Evolutionary conservation across 495 filamentous ascomycete genomes (phyloP).

Genomic region (Talaromyces proteolyticus): DNA sequence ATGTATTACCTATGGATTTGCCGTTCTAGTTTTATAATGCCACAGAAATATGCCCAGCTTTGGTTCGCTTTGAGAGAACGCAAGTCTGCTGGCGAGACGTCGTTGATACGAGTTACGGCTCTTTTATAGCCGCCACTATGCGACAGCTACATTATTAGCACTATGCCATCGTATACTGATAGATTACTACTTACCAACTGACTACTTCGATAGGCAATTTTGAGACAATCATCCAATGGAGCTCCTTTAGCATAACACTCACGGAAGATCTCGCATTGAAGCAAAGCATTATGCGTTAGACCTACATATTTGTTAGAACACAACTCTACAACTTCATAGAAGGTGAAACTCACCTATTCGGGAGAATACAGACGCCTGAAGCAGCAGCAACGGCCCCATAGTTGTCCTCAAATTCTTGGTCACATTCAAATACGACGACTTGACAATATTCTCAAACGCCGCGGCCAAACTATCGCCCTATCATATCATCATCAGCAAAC

Average conservation of each 20-base stretch:
- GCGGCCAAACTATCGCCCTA: conserved; percentile 75
- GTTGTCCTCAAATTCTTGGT: conserved; percentile 66
- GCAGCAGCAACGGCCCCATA: conserved; percentile 65
- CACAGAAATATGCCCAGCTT: conserved; percentile 69
- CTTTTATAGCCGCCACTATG: conserved; percentile 68
- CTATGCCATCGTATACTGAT: background rate
- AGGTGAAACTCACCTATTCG: conserved; percentile 54
- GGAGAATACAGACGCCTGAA: conserved; percentile 68
- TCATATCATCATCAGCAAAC: conserved; percentile 10
- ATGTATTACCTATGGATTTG: conserved; percentile 55
- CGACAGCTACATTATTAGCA: conserved; percentile 36
- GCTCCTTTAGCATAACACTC: conserved; percentile 60
- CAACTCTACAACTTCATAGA: background rate
- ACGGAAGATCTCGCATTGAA: conserved; percentile 70
- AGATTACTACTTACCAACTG: conserved; percentile 38
- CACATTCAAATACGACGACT: conserved; percentile 76
- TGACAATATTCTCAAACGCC: conserved; percentile 71
- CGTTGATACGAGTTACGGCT: conserved; percentile 60
- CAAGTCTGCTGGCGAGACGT: conserved; percentile 59
- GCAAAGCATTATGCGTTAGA: conserved; percentile 54
- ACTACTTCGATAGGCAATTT: conserved; percentile 53
- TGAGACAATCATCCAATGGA: conserved; percentile 73
- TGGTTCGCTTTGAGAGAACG: conserved; percentile 74
- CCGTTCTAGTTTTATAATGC: conserved; percentile 63
- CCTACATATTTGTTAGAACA: conserved; percentile 32